Evolutionary conservation across 306 rosid genomes (phyloP).

Genomic region (Casuarina glauca): DNA sequence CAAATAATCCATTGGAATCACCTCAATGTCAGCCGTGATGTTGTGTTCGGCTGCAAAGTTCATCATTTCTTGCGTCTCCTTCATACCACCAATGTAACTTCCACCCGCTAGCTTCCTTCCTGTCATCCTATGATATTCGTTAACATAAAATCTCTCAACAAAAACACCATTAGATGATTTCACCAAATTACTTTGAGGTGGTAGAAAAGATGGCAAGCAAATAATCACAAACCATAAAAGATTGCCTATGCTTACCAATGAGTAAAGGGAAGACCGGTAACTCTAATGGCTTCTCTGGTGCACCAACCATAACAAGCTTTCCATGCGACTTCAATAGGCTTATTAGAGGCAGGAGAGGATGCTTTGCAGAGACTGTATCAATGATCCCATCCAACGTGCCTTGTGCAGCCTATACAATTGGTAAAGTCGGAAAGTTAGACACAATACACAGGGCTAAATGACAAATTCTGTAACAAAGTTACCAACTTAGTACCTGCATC

Average conservation of each 20-base stretch:
- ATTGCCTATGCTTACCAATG: not conserved
- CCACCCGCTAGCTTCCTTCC: constrained; percentile 29
- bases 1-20: not conserved
- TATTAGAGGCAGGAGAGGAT: not conserved
- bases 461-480: not conserved
- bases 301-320: constrained; percentile 16
- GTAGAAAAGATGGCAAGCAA: not conserved
- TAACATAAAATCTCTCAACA: not conserved
- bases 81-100: constrained; percentile 30
- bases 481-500: not conserved
- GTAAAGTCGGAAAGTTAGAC: not conserved
- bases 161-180: not conserved
- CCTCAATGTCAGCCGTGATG: constrained; percentile 8
- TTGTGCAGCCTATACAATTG: not conserved
- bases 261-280: not conserved
- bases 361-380: constrained; percentile 20
- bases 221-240: not conserved
- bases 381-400: constrained; percentile 21
- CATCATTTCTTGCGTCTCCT: constrained; percentile 37
- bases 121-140: not conserved
- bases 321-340: constrained; percentile 14
- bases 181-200: too few species aligned
- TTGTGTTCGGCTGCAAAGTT: not conserved
- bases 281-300: constrained; percentile 5
- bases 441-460: not conserved